These are phyloP conservation scores for Nakazawaea wickerhamii DNA, from an alignment of 805 yeast genomes.

Conservation along the genomic window DNA sequence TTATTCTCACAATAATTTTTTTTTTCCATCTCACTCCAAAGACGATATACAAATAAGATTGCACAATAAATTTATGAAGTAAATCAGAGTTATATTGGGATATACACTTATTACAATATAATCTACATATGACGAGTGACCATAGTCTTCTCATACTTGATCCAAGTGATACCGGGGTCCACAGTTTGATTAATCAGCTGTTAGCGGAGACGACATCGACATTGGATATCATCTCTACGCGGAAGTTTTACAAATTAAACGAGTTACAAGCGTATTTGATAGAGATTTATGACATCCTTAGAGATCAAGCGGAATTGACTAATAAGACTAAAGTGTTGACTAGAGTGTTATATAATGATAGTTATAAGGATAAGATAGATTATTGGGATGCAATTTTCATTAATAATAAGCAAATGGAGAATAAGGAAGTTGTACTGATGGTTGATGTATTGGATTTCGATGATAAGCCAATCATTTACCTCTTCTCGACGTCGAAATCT, in stretches of 20 bases:
- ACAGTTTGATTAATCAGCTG: conserved; percentile 7
- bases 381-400: conserved; percentile 11
- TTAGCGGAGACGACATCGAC: conserved; percentile 1
- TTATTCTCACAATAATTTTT: not conserved
- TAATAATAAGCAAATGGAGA: conserved; percentile 10
- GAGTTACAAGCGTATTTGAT: conserved; percentile 27
- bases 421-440: not conserved
- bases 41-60: no score
- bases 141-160: conserved; percentile 7
- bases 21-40: not conserved
- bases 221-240: conserved; percentile 24
- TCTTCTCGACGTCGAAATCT: conserved; percentile 3
- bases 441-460: not conserved
- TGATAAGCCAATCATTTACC: conserved; percentile 5
- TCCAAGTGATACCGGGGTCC: conserved; percentile 5
- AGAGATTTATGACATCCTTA: conserved; percentile 24
- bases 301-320: conserved; percentile 16
- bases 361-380: conserved; percentile 3
- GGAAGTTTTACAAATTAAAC: conserved; percentile 19
- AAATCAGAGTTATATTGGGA: no score
- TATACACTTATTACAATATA: not conserved
- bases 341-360: conserved; percentile 16
- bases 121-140: not conserved
- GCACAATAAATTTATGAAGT: no score
- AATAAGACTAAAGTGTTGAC: conserved; percentile 13